These are phyloP conservation scores for Alternaria brassicicola DNA, from an alignment of 2,329 filamentous ascomycete species.

Conservation along the genomic window DNA sequence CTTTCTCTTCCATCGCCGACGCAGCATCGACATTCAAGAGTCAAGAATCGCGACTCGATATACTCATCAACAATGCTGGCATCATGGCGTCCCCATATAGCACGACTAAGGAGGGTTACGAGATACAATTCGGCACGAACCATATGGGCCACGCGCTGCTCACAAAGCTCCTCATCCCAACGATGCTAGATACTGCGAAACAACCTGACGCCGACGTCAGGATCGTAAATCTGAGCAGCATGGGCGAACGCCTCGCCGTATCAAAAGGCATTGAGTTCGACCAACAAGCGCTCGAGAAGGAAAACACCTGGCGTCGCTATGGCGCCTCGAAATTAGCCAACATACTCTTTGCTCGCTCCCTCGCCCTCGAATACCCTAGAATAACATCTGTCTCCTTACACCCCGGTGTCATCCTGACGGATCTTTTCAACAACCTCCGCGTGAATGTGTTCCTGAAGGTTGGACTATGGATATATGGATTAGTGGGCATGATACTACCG, in stretches of 20 bases:
- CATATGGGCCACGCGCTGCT: slow-evolving; percentile 59
- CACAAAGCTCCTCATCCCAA: slow-evolving; percentile 54
- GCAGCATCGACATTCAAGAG: slow-evolving; percentile 47
- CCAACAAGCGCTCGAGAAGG: slow-evolving; percentile 38
- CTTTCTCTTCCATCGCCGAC: slow-evolving; percentile 48
- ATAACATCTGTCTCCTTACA: slow-evolving; percentile 55
- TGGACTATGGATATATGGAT: slow-evolving; percentile 33
- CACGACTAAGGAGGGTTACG: slow-evolving; percentile 56
- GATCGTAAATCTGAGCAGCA: slow-evolving; percentile 51
- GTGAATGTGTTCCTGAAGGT: slow-evolving; percentile 33
- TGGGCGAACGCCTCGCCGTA: slow-evolving; percentile 30
- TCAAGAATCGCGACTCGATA: slow-evolving; percentile 51
- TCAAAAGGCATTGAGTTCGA: slow-evolving; percentile 46
- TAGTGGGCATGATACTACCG: slow-evolving; percentile 33
- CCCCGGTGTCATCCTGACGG: slow-evolving; percentile 57
- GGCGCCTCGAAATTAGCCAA: slow-evolving; percentile 59
- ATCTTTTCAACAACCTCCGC: slow-evolving; percentile 44
- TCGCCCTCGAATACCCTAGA: slow-evolving; percentile 53
- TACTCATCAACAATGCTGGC: slow-evolving; percentile 57
- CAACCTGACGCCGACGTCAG: slow-evolving; percentile 52
- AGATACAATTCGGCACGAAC: slow-evolving; percentile 59
- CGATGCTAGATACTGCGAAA: slow-evolving; percentile 51
- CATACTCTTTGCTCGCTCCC: slow-evolving; percentile 53
- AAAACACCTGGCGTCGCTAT: slow-evolving; percentile 50
- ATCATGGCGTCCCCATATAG: slow-evolving; percentile 48